Conservation (phyloP, 1,139 yeast genomes). For the Scheffersomyces titani region DNA sequence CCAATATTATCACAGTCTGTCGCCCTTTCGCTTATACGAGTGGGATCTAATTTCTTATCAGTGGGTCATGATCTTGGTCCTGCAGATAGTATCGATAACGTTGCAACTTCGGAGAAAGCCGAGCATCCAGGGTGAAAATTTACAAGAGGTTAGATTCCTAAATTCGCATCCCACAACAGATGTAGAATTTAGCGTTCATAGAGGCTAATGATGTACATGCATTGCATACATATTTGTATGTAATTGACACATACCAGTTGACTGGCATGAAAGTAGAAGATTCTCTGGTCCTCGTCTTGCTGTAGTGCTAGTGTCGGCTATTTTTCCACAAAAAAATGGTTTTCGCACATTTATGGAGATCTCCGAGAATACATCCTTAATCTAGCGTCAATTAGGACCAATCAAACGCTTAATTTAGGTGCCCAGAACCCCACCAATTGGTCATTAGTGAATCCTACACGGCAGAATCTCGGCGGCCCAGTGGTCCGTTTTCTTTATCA, state of each 20-base stretch:
- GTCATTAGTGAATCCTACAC: neutral
- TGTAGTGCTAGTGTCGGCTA: neutral
- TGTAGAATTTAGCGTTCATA: neutral
- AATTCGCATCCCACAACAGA: neutral
- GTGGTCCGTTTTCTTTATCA: neutral
- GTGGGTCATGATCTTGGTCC: neutral
- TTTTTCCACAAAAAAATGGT: neutral
- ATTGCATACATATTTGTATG: neutral
- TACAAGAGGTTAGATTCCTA: neutral
- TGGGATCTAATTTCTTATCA: neutral
- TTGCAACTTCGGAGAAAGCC: neutral
- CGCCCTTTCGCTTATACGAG: neutral
- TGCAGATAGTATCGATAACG: neutral
- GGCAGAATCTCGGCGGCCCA: neutral
- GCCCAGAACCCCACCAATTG: neutral
- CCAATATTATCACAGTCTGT: neutral
- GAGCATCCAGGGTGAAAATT: neutral
- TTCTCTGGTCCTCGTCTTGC: neutral
- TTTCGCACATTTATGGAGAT: neutral
- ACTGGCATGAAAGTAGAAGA: neutral
- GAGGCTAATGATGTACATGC: neutral
- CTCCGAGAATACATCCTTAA: neutral
- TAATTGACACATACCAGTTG: neutral
- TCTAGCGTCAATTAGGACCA: neutral
- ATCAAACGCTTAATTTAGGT: neutral